Conservation (phyloP, 352 stramenopile genomes). For the Detonula confervacea region DNA sequence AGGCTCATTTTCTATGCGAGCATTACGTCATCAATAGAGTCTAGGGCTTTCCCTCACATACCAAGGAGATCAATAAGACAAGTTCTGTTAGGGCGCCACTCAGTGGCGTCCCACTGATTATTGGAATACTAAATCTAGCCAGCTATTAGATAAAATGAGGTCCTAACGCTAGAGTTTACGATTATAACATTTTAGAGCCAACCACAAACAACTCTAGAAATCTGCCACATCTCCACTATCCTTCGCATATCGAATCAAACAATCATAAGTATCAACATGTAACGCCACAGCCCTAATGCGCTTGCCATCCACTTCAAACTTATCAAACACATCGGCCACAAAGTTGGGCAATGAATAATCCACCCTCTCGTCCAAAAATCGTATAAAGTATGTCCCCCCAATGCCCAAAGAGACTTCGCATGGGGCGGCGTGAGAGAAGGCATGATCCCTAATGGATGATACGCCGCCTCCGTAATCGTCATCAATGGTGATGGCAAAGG, state of each 20-base stretch:
- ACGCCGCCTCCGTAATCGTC: not conserved
- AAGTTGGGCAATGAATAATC: constrained; percentile 75
- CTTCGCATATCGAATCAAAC: constrained; percentile 49
- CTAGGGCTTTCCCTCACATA: too few relatives aligned
- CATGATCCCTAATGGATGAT: not conserved
- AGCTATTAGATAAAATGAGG: too few relatives aligned
- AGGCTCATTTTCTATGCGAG: too few relatives aligned
- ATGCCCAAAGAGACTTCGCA: constrained; percentile 72
- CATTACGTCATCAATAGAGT: too few relatives aligned
- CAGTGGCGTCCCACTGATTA: too few relatives aligned
- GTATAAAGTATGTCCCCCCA: constrained; percentile 73
- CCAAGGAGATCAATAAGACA: too few relatives aligned
- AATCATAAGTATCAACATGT: constrained; percentile 49
- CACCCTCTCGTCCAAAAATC: constrained; percentile 74
- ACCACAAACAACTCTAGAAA: not conserved
- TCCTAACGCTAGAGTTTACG: not conserved
- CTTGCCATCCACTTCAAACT: constrained; percentile 28
- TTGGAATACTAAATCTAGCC: too few relatives aligned
- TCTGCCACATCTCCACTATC: not conserved
- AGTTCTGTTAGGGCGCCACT: too few relatives aligned
- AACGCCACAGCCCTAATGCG: constrained; percentile 34
- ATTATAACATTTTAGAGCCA: constrained; percentile 6
- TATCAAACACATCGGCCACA: constrained; percentile 60
- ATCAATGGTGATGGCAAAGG: not conserved
- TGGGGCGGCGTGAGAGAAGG: constrained; percentile 38